Evolutionary conservation across 805 yeast genomes (phyloP).

Genomic region (Metschnikowia corniflorae): DNA sequence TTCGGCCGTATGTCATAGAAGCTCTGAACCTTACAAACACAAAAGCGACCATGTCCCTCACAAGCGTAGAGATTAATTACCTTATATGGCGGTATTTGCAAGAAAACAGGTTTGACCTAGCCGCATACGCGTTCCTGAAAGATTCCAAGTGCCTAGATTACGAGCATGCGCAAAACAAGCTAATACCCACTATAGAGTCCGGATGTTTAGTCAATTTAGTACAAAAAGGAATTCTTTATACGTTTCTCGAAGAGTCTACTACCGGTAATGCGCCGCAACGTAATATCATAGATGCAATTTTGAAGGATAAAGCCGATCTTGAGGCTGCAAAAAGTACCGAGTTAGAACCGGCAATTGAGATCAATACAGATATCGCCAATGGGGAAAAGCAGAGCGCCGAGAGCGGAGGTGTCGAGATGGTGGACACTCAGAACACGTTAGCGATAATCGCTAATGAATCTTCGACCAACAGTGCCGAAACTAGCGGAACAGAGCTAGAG

Average conservation of each 20-base stretch:
- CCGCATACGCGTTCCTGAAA: constrained; percentile 78
- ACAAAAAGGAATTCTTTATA: constrained; percentile 79
- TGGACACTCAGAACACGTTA: not conserved
- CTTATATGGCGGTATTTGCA: constrained; percentile 90
- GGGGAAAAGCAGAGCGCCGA: not conserved
- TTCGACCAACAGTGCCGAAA: not conserved
- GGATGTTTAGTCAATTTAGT: constrained; percentile 80
- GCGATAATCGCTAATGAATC: not conserved
- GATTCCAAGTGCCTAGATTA: constrained; percentile 60
- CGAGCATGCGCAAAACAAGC: constrained; percentile 41
- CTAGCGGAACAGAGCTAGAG: constrained; percentile 1
- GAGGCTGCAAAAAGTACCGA: constrained; percentile 26
- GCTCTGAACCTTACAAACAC: too few species aligned
- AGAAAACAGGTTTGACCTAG: constrained; percentile 72
- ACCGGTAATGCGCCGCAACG: constrained; percentile 19
- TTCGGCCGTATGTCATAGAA: too few species aligned
- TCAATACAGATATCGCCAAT: not conserved
- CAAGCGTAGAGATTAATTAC: constrained; percentile 83
- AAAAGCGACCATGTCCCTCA: constrained; percentile 57
- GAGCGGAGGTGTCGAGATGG: not conserved
- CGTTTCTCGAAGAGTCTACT: constrained; percentile 63
- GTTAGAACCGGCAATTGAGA: constrained; percentile 22
- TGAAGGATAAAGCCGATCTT: constrained; percentile 35
- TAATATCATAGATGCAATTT: constrained; percentile 50
- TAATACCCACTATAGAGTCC: constrained; percentile 52